Evolutionary conservation across 139 green algal genomes (phyloP), one percentile per base, ranked within the genome.

Genomic region (Gonium pectorale): DNA sequence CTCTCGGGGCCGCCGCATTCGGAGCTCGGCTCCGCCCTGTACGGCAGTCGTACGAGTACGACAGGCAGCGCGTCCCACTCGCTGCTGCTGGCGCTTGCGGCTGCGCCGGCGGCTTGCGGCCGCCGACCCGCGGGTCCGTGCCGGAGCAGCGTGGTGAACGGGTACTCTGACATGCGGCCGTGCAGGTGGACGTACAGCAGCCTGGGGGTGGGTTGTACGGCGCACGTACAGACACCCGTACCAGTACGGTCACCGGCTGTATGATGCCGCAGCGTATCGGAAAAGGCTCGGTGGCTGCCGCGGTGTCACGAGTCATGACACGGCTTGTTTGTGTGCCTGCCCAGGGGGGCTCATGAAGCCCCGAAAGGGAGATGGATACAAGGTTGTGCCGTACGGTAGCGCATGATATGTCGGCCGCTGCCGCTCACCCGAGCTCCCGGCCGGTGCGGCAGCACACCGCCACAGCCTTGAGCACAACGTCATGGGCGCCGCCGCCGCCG

Each of bases 181-280:
- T 83, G 77, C 31, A 83, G 62, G 60, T 83, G 77, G n/a, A 83
- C 24, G 41, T 83, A 83, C 22, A 83, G 29, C n/a, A 62, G 9
- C 1, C 75, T 83, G 74, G 7, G 29, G 17, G 54, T 31, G 54
- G 54, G 54, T 31, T 27, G 15, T 63, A n/a, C 21, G 54, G 54
- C n/a, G 15, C 54, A n/a, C n/a, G n/a, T n/a, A n/a, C n/a, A n/a
- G n/a, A n/a, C n/a, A n/a, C n/a, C n/a, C n/a, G n/a, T n/a, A n/a
- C n/a, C n/a, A n/a, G n/a, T n/a, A n/a, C n/a, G n/a, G n/a, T n/a
- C n/a, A n/a, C n/a, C n/a, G n/a, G n/a, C n/a, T n/a, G 13, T 13
- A 11, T 13, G 3, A 43, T 43, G 5, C 15, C 5, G 26, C 4
- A 43, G 62, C 6, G n/a, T 3, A 27, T n/a, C 31, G 6, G 11